phyloP scores from a whole-genome alignment of 2,329 filamentous ascomycete species.

The Geosmithia putterillii region DNA sequence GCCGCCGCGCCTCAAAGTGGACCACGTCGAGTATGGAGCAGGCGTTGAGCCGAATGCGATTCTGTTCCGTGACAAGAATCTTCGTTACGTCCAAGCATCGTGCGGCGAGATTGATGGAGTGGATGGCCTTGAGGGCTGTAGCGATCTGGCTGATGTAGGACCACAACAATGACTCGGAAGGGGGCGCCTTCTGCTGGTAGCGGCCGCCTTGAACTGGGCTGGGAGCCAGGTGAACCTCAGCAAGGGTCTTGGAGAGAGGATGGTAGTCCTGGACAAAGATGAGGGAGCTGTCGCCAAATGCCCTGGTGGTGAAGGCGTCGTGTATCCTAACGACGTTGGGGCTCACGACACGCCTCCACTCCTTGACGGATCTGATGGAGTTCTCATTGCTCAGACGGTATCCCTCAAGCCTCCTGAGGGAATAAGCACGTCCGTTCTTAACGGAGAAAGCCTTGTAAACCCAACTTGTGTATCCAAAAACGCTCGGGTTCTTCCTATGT shows the following conservation, averaged over 20 bases:
- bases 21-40: constrained; percentile 86
- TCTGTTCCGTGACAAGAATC: constrained; percentile 81
- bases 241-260: constrained; percentile 78
- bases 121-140: constrained; percentile 77
- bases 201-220: constrained; percentile 27
- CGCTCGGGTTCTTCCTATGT: constrained; percentile 62
- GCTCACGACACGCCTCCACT: constrained; percentile 78
- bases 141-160: constrained; percentile 85
- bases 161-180: constrained; percentile 73
- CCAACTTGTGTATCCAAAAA: constrained; percentile 86
- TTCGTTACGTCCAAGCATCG: constrained; percentile 80
- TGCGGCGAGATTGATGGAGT: constrained; percentile 69
- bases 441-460: constrained; percentile 87
- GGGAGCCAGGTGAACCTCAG: constrained; percentile 54
- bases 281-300: constrained; percentile 88
- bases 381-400: constrained; percentile 83
- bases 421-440: constrained; percentile 84
- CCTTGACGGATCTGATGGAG: constrained; percentile 72
- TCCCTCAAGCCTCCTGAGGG: constrained; percentile 74
- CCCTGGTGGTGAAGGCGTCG: constrained; percentile 85
- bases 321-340: constrained; percentile 76
- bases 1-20: constrained; percentile 59
- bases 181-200: constrained; percentile 28
- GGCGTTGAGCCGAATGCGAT: constrained; percentile 75
- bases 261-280: constrained; percentile 92